These are phyloP conservation scores for Micractinium sp. DNA, from an alignment of 139 green algal species.

Conservation along the genomic window DNA sequence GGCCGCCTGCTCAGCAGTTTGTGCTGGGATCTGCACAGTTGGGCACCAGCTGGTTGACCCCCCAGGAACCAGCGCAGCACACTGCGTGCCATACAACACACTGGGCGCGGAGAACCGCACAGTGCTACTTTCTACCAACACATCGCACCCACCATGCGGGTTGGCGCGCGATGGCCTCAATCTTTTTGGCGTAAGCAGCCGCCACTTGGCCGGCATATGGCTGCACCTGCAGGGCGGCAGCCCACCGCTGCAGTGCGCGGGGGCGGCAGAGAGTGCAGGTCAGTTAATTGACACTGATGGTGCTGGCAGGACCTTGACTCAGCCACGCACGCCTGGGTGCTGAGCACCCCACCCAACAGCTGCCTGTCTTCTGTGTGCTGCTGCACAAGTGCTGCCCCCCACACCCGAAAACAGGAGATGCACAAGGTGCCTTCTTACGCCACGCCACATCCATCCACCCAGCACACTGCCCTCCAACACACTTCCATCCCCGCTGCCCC, in stretches of 20 bases:
- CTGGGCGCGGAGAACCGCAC: no score
- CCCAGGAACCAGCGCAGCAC: neutral
- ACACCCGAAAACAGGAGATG: neutral
- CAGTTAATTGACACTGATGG: neutral
- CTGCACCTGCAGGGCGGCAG: conserved; percentile 77
- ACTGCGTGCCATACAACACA: neutral
- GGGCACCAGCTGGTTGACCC: neutral
- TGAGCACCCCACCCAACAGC: neutral
- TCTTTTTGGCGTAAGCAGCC: conserved; percentile 83
- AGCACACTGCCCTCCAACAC: neutral
- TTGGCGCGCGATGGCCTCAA: conserved; percentile 84
- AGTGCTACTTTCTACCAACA: neutral
- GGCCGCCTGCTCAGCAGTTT: neutral
- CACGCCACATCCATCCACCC: neutral
- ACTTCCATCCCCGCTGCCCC: neutral
- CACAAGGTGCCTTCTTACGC: neutral
- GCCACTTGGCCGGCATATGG: conserved; percentile 75
- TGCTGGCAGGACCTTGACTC: neutral
- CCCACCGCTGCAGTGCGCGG: conserved; percentile 63
- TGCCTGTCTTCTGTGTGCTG: neutral
- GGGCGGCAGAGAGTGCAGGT: neutral
- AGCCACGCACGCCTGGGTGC: neutral
- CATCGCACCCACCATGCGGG: conserved; percentile 54
- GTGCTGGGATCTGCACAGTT: neutral
- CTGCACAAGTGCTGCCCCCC: neutral